These are phyloP conservation scores for Talaromyces liani DNA, from an alignment of 495 filamentous ascomycete genomes.

Conservation along the genomic window DNA sequence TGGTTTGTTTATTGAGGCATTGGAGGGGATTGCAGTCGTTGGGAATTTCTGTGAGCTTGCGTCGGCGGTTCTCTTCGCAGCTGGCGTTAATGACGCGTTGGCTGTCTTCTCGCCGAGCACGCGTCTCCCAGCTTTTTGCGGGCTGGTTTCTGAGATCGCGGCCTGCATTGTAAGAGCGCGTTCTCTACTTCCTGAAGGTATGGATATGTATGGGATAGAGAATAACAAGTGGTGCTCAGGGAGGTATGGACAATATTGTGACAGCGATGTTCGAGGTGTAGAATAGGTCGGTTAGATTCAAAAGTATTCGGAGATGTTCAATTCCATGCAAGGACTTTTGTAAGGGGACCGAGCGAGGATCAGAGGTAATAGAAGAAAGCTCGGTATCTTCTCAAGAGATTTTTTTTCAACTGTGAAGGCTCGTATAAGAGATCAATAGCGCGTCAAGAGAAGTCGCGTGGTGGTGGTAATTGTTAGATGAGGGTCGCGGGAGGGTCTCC, in stretches of 20 bases:
- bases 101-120: conserved; percentile 37
- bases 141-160: conserved; percentile 23
- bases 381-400: not conserved
- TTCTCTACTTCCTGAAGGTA: not conserved
- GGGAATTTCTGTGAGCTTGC: not conserved
- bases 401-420: not conserved
- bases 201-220: not conserved
- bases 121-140: conserved; percentile 35
- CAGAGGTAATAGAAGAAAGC: not conserved
- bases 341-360: not conserved
- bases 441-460: conserved; percentile 8
- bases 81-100: conserved; percentile 41
- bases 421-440: not conserved
- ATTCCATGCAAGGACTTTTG: not conserved
- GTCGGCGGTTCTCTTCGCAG: conserved; percentile 15
- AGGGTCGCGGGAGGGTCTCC: conserved; percentile 1
- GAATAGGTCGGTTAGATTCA: not conserved
- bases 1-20: not conserved
- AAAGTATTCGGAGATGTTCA: not conserved
- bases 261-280: not conserved
- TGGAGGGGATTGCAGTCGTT: conserved; percentile 3
- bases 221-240: not conserved
- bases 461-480: not conserved
- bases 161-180: conserved; percentile 19
- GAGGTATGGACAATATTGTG: not conserved